These are phyloP conservation scores for Eimeria praecox DNA, from an alignment of 169 alveolate species.

Conservation along the genomic window DNA sequence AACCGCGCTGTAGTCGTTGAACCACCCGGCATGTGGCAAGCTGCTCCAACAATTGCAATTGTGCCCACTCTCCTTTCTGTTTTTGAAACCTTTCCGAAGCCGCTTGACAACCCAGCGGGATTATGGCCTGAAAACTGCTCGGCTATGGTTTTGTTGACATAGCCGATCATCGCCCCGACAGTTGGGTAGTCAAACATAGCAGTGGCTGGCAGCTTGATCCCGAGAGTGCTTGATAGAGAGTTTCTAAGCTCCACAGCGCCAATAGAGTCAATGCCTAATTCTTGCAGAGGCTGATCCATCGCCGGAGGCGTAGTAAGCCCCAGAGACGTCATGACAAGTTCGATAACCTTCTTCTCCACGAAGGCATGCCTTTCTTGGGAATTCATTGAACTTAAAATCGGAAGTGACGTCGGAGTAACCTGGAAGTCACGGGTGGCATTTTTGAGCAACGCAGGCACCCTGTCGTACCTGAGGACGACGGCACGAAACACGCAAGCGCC, in stretches of 20 bases:
- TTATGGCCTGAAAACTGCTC: constrained; percentile 75
- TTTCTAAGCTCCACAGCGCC: constrained; percentile 87
- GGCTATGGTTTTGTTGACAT: constrained; percentile 80
- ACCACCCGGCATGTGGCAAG: constrained; percentile 86
- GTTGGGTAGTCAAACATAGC: constrained; percentile 87
- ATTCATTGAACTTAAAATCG: constrained; percentile 72
- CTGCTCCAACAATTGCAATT: constrained; percentile 83
- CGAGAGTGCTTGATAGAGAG: constrained; percentile 83
- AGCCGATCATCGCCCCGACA: constrained; percentile 84
- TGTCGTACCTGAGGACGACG: constrained; percentile 45
- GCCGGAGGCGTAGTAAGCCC: constrained; percentile 81
- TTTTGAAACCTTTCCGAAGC: constrained; percentile 21
- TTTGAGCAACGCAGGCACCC: constrained; percentile 74
- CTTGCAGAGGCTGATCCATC: constrained; percentile 88
- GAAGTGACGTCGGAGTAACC: constrained; percentile 57
- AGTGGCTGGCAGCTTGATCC: constrained; percentile 88
- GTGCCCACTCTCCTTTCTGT: constrained; percentile 70
- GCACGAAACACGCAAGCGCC: neutral
- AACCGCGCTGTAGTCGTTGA: constrained; percentile 72
- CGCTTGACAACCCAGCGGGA: constrained; percentile 26
- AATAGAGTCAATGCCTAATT: constrained; percentile 88
- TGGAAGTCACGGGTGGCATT: constrained; percentile 68
- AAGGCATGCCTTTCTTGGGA: constrained; percentile 66
- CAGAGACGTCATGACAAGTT: constrained; percentile 70
- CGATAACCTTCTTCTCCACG: constrained; percentile 72